A percentile compares a stretch with the other conserved stretches of the same genome.
These are phyloP conservation scores for Incumbomyces delicatus DNA, from an alignment of 2,329 filamentous ascomycete genomes.

Conservation along the genomic window DNA sequence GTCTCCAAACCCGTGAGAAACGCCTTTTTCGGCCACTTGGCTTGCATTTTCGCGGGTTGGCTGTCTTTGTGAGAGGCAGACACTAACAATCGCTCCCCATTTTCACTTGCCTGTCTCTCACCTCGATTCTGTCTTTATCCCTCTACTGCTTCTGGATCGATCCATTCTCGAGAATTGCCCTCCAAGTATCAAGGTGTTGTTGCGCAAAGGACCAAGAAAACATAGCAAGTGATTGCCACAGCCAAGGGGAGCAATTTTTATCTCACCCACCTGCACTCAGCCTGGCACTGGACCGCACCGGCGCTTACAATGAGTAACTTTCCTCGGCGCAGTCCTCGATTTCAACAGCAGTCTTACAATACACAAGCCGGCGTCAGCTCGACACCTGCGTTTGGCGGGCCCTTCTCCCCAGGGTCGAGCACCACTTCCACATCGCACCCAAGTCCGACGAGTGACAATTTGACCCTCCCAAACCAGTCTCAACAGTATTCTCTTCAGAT, in stretches of 20 bases:
- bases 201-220: not conserved
- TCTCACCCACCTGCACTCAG: not conserved
- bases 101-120: too few species aligned
- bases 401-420: slow-evolving; percentile 18
- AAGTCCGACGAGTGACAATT: slow-evolving; percentile 17
- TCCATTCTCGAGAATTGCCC: too few species aligned
- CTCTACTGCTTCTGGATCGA: too few species aligned
- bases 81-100: too few species aligned
- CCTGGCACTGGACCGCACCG: not conserved
- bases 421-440: slow-evolving; percentile 20
- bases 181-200: not conserved
- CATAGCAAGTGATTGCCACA: not conserved
- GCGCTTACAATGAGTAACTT: slow-evolving; percentile 8
- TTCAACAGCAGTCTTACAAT: slow-evolving; percentile 6
- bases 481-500: slow-evolving; percentile 14
- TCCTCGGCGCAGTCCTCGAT: slow-evolving; percentile 9
- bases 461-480: slow-evolving; percentile 13
- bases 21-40: too few species aligned
- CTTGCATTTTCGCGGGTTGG: too few species aligned
- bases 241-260: not conserved
- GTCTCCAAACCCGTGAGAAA: too few species aligned
- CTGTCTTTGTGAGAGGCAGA: too few species aligned
- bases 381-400: slow-evolving; percentile 10
- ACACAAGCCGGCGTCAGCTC: slow-evolving; percentile 5
- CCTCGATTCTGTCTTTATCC: too few species aligned